Conservation (phyloP, 1,284 basidiomycete genomes). For the Microbotryomycetes sp. region DNA sequence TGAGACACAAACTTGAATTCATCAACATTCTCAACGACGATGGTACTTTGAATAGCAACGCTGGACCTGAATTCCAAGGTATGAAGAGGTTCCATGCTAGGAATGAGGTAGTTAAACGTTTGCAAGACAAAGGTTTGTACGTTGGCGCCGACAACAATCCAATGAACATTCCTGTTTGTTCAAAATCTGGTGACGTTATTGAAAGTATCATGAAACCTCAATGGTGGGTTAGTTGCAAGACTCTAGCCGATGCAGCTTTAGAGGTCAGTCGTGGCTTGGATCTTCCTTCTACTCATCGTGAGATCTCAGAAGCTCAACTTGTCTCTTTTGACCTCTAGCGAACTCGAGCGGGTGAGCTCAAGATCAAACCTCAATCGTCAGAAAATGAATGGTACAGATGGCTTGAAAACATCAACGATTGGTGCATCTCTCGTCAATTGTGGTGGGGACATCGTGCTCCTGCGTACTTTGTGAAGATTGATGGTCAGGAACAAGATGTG, state of each 20-base stretch:
- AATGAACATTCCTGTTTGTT: conserved; percentile 90
- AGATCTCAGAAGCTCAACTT: background rate
- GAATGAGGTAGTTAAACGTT: conserved; percentile 70
- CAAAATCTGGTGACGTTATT: conserved; percentile 91
- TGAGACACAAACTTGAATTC: conserved; percentile 82
- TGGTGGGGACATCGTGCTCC: conserved; percentile 99
- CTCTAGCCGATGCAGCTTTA: conserved; percentile 82
- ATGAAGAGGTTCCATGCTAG: conserved; percentile 96
- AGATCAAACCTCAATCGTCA: conserved; percentile 74
- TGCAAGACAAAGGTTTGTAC: conserved; percentile 81
- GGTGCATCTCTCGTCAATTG: conserved; percentile 97
- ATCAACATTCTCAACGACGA: conserved; percentile 97
- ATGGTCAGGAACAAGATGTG: conserved; percentile 66
- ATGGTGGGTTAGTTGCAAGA: conserved; percentile 97
- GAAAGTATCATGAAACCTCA: conserved; percentile 96
- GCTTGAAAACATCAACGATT: conserved; percentile 94
- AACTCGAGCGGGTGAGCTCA: conserved; percentile 74
- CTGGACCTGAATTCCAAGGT: conserved; percentile 64
- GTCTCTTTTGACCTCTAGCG: conserved; percentile 50
- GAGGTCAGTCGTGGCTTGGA: conserved; percentile 50
- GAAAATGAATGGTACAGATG: conserved; percentile 96
- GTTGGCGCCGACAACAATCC: conserved; percentile 91
- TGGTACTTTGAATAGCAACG: conserved; percentile 89
- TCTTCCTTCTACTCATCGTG: background rate
- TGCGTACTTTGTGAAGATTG: conserved; percentile 85